phyloP scores from a whole-genome alignment of 768 basidiomycete species.

The Collybiopsis luxurians region DNA sequence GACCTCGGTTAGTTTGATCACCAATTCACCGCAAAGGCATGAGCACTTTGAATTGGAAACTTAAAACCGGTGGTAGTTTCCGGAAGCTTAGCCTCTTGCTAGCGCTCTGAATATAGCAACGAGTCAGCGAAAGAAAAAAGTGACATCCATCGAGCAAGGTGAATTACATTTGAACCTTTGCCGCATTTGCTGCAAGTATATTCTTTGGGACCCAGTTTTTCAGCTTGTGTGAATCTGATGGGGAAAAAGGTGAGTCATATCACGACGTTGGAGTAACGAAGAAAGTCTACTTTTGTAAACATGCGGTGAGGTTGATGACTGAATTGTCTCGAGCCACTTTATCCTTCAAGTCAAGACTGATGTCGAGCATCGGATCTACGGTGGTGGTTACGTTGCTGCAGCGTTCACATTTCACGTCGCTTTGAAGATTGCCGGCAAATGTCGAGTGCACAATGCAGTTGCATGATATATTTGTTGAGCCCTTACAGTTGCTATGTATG shows the following conservation, averaged over 20 bases:
- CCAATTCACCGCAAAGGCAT: neutral
- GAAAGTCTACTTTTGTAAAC: conserved; percentile 55
- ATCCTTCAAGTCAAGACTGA: conserved; percentile 79
- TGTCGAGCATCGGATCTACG: conserved; percentile 86
- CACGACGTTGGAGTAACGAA: neutral
- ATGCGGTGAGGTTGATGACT: conserved; percentile 48
- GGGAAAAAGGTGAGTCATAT: conserved; percentile 4
- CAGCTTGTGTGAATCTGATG: conserved; percentile 77
- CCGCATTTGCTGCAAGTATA: conserved; percentile 85
- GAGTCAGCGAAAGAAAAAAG: conserved; percentile 5
- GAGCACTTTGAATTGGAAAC: conserved; percentile 90
- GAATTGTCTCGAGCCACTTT: neutral
- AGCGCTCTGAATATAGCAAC: conserved; percentile 50
- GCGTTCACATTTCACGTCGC: conserved; percentile 84
- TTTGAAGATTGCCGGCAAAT: conserved; percentile 84
- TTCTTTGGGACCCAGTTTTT: conserved; percentile 78
- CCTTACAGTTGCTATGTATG: conserved; percentile 76
- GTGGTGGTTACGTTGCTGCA: conserved; percentile 80
- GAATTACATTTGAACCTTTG: conserved; percentile 59
- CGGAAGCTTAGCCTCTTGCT: conserved; percentile 84
- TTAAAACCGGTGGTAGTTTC: conserved; percentile 84
- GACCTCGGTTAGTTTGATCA: neutral
- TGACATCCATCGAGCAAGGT: neutral
- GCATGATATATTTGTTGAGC: conserved; percentile 75
- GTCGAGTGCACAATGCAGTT: conserved; percentile 91